Evolutionary conservation across 768 basidiomycete genomes (phyloP), one percentile per base, ranked within the genome.

Genomic region (Panaeolus cyanescens): DNA sequence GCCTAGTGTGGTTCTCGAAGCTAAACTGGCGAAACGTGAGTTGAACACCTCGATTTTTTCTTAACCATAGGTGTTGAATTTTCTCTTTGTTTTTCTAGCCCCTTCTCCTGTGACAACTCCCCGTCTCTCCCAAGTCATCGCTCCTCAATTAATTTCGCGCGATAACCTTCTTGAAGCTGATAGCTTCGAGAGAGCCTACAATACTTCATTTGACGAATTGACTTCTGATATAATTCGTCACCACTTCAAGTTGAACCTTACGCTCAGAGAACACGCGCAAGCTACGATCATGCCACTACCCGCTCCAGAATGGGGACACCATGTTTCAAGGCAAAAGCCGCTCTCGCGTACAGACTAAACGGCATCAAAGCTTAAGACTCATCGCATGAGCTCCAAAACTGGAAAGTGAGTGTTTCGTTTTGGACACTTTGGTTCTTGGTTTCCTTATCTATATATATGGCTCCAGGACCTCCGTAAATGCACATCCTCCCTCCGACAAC

Each of bases 241-340:
- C 89, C 85, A 0, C 80, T 78, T 65, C 80, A 83, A 53, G 87
- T 91, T 33, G 84, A 89, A 64, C 84, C 88, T 1, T 90, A 89
- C 66, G 86, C 88, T 10, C 69, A 80, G 3, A 75, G 85, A 60
- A 74, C 79, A 59, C 72, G 77, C 1, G 70, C 68, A 19, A 77
- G 76, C 32, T 70, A 72, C 10, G 74, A 75, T 8, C 66, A 67
- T 4, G 64, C 69, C 19, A 68, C n/a, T n/a, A n/a, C n/a, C n/a
- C n/a, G n/a, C n/a, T n/a, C n/a, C n/a, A n/a, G n/a, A n/a, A n/a
- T n/a, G n/a, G n/a, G n/a, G n/a, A n/a, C n/a, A n/a, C n/a, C n/a
- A n/a, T n/a, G n/a, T n/a, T n/a, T n/a, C n/a, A n/a, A n/a, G n/a
- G n/a, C n/a, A n/a, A n/a, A n/a, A n/a, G n/a, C n/a, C n/a, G n/a